Conservation (phyloP, 2,329 filamentous ascomycete genomes). For the Claviceps spartinae region DNA sequence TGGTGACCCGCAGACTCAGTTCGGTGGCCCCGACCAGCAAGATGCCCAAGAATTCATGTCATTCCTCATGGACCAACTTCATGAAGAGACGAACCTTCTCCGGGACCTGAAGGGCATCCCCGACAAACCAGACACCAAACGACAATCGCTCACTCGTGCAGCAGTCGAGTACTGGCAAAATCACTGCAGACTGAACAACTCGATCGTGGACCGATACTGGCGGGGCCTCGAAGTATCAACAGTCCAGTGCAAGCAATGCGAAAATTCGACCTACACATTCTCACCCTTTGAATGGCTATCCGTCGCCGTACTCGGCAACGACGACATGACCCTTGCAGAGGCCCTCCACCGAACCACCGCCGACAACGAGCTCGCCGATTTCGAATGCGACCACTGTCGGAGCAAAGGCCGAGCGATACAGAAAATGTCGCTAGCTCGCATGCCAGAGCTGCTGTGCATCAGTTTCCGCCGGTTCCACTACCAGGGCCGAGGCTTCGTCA, state of each 20-base stretch:
- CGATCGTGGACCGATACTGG: conserved; percentile 69
- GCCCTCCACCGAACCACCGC: conserved; percentile 58
- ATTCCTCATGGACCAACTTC: conserved; percentile 67
- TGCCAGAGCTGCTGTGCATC: conserved; percentile 67
- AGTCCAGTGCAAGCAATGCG: conserved; percentile 50
- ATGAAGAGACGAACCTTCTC: conserved; percentile 66
- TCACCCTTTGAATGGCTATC: conserved; percentile 41
- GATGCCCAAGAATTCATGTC: conserved; percentile 84
- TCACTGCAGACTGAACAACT: conserved; percentile 55
- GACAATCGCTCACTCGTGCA: conserved; percentile 33
- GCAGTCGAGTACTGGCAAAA: conserved; percentile 61
- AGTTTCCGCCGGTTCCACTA: conserved; percentile 51
- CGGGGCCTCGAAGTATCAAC: conserved; percentile 62
- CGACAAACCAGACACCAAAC: conserved; percentile 19
- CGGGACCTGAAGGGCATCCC: conserved; percentile 27
- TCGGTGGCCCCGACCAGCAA: conserved; percentile 67
- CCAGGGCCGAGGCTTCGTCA: conserved; percentile 31
- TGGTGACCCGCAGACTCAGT: conserved; percentile 26
- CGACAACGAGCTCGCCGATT: conserved; percentile 53
- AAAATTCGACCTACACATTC: conserved; percentile 33
- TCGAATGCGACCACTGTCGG: conserved; percentile 65
- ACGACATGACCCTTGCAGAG: conserved; percentile 34
- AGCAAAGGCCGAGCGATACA: conserved; percentile 53
- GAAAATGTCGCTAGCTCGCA: conserved; percentile 59
- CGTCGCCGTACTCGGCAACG: conserved; percentile 23